Evolutionary conservation across 1,284 basidiomycete species (phyloP), one percentile per base, ranked within the genome.

Genomic region (Pholiota adiposa): DNA sequence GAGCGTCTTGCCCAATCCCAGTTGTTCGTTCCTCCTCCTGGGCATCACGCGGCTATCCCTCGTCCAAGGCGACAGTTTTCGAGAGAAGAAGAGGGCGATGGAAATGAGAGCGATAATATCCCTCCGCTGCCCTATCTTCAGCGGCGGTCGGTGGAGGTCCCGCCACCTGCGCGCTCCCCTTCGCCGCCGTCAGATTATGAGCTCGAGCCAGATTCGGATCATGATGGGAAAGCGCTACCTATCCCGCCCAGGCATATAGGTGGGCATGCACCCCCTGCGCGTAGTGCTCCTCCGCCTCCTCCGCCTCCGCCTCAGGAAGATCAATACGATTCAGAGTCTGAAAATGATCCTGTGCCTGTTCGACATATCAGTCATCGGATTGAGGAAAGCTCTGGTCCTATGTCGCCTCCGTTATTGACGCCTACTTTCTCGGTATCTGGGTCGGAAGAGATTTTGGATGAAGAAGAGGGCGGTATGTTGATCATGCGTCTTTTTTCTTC

Each of bases 381-480:
- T 27, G 25, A 21, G 3, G 27, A 19, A 14, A 16, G 21, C 23
- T 11, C 31, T 0, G n/a, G 23, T 21, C 33, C 48, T 29, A 43
- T 51, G 46, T 63, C 59, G 41, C 62, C 64, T 38, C 58, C 58
- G 12, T 63, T 63, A 23, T 62, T 65, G 50, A 66, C 63, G 3
- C 59, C 62, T 52, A 55, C 67, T 19, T 43, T 65, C 29, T 66
- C 63, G 25, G 51, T 63, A 18, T 64, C 62, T 23, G 64, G 63
- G 2, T 61, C 62, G 49, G 66, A 72, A 25, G 85, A 87, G 61
- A 67, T 87, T 19, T 67, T 88, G 46, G 80, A 84, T 67, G 87
- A 89, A 31, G 79, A 81, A 34, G 84, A 87, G 68, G 86, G 83
- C 43, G 87, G 87, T 87, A 60, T 65, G 81, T 76, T 19, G 16